Evolutionary conservation across 768 basidiomycete genomes (phyloP), one percentile per base, ranked within the genome.

Genomic region (Coprinopsis sp.): DNA sequence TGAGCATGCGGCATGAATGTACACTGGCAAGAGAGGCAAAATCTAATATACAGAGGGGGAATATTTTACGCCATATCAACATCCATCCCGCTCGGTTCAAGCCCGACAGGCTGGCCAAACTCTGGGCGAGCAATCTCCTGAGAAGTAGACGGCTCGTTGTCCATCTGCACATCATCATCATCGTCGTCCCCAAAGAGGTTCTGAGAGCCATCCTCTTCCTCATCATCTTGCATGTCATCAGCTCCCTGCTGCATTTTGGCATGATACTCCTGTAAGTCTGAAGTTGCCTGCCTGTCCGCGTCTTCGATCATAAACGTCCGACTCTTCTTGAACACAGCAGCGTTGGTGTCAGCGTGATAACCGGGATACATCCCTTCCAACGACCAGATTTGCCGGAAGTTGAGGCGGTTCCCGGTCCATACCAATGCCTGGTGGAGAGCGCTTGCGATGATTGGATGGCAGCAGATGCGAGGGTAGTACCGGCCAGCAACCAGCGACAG

Each of bases 391-490:
- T 84, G 74, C n/a, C n/a, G n/a, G n/a, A n/a, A n/a, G n/a, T 38
- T 71, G 72, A 11, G 59, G 68, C 24, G 70, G 67, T 65, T 37
- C n/a, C 76, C 51, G 30, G 64, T 67, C n/a, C 62, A n/a, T 54
- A 18, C 16, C 66, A 76, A 54, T 11, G 75, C 76, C 13, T 65
- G 55, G 24, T 65, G 56, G 3, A 85, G 56, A 18, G 54, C 54
- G 3, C 65, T 60, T 11, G 61, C 62, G 16, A 90, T 63, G 28
- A 82, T 67, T 1, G 85, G 85, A 56, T 89, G 86, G 18, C 68
- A 58, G 19, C 90, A 71, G 28, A 92, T 69, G 5, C 72, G 67
- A 4, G 89, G 85, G 58, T 92, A 92, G 60, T 92, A 92, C 46
- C 91, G 73, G 25, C 91, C 91, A 25, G 79, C 79, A 50, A 93